Evolutionary conservation across 192 early-diverging fungal genomes (phyloP).

Genomic region (Backusella macrospora): DNA sequence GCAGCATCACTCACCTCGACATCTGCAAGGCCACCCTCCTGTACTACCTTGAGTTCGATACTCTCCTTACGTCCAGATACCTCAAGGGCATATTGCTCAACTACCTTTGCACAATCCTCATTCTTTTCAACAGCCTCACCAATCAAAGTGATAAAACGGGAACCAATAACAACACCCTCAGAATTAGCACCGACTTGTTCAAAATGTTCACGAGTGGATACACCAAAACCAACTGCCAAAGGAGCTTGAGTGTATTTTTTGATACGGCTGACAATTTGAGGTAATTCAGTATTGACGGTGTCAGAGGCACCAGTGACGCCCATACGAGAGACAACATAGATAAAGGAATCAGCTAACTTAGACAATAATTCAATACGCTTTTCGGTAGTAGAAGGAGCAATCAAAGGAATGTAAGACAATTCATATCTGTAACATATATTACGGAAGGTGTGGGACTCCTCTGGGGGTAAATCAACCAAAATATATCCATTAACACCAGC

Average conservation of each 20-base stretch:
- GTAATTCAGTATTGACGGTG: conserved; percentile 69
- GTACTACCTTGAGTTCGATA: conserved; percentile 44
- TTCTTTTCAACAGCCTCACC: conserved; percentile 54
- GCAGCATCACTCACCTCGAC: conserved; percentile 20
- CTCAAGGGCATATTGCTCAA: conserved; percentile 51
- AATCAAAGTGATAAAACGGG: conserved; percentile 83
- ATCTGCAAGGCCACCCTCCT: conserved; percentile 39
- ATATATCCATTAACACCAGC: conserved; percentile 95
- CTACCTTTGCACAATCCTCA: conserved; percentile 40
- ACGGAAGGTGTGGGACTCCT: conserved; percentile 91
- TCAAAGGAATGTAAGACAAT: conserved; percentile 42
- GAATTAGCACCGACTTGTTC: conserved; percentile 79
- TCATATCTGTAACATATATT: conserved; percentile 67
- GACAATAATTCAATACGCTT: conserved; percentile 78
- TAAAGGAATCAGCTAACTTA: conserved; percentile 86
- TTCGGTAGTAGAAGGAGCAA: conserved; percentile 93
- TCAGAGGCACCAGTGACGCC: conserved; percentile 91
- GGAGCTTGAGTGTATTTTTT: conserved; percentile 79
- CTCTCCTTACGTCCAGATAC: conserved; percentile 44
- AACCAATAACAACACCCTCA: conserved; percentile 97
- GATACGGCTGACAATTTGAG: conserved; percentile 74
- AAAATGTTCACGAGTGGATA: conserved; percentile 89
- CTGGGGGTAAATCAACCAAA: conserved; percentile 96
- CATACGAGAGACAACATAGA: conserved; percentile 92
- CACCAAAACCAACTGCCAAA: conserved; percentile 97